Conservation (phyloP, 2,329 filamentous ascomycete genomes). For the Pezicula carpinea region DNA sequence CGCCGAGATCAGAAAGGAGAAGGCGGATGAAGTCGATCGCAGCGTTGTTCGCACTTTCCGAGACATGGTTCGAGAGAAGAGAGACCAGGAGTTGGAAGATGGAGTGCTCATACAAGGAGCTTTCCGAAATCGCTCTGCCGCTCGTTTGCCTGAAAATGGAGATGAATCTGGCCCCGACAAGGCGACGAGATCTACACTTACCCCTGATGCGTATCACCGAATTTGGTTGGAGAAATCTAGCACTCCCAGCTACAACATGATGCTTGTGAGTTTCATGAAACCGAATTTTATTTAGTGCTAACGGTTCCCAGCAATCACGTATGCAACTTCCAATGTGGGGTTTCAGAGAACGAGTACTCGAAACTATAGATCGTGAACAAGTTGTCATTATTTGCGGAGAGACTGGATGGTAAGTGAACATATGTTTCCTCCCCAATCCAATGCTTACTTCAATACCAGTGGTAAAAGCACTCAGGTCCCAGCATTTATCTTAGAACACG, state of each 20-base stretch:
- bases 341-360: slow-evolving; percentile 74
- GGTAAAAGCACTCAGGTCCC: slow-evolving; percentile 99
- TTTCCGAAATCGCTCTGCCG: slow-evolving; percentile 58
- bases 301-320: slow-evolving; percentile 45
- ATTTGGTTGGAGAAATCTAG: slow-evolving; percentile 56
- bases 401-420: slow-evolving; percentile 66
- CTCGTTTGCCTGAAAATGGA: slow-evolving; percentile 41
- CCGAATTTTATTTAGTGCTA: slow-evolving; percentile 21
- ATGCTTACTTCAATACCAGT: slow-evolving; percentile 34
- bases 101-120: slow-evolving; percentile 73
- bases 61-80: slow-evolving; percentile 61
- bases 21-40: slow-evolving; percentile 68
- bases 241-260: slow-evolving; percentile 64
- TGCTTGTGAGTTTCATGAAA: slow-evolving; percentile 54
- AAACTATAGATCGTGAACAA: slow-evolving; percentile 72
- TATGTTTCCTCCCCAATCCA: not conserved
- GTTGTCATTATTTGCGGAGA: slow-evolving; percentile 94
- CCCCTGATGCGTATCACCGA: slow-evolving; percentile 40
- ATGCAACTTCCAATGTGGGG: slow-evolving; percentile 85
- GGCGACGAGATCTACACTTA: slow-evolving; percentile 20
- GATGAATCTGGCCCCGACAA: slow-evolving; percentile 39
- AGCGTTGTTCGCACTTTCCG: slow-evolving; percentile 63
- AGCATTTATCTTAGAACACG: slow-evolving; percentile 84
- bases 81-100: slow-evolving; percentile 66
- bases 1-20: slow-evolving; percentile 62